phyloP scores from a whole-genome alignment of 805 yeast species.

The Sugiyamaella smithiae region DNA sequence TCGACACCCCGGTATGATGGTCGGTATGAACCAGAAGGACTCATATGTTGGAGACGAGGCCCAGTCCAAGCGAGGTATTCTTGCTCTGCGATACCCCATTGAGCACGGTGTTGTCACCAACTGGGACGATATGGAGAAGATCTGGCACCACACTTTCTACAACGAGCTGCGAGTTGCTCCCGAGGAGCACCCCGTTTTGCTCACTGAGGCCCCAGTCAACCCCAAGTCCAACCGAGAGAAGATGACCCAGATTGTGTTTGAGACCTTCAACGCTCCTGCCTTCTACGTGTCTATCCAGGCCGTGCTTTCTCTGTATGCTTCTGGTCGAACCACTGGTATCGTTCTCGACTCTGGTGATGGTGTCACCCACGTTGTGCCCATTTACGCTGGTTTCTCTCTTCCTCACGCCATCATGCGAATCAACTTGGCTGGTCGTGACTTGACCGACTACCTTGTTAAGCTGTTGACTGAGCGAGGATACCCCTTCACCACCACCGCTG shows the following conservation, averaged over 20 bases:
- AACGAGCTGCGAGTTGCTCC: conserved; percentile 99
- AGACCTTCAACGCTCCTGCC: conserved; percentile 99
- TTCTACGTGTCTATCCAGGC: conserved; percentile 99
- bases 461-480: conserved; percentile 98
- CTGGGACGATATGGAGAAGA: conserved; percentile 99
- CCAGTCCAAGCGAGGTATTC: conserved; percentile 99
- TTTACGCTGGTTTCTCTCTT: conserved; percentile 98
- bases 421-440: conserved; percentile 99
- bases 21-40: conserved; percentile 99
- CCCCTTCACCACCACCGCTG: conserved; percentile 98
- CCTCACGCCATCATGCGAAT: conserved; percentile 99
- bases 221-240: conserved; percentile 99
- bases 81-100: conserved; percentile 97
- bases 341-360: conserved; percentile 99
- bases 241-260: conserved; percentile 99
- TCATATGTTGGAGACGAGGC: conserved; percentile 99
- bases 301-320: conserved; percentile 94
- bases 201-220: conserved; percentile 99
- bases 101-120: conserved; percentile 99
- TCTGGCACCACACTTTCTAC: conserved; percentile 99
- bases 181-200: conserved; percentile 98
- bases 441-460: conserved; percentile 98
- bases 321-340: conserved; percentile 99
- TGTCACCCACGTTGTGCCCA: conserved; percentile 99
- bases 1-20: conserved; percentile 99